Evolutionary conservation across 805 yeast species (phyloP), one percentile per base, ranked within the genome.

Genomic region (Naumovozyma dairenensis): DNA sequence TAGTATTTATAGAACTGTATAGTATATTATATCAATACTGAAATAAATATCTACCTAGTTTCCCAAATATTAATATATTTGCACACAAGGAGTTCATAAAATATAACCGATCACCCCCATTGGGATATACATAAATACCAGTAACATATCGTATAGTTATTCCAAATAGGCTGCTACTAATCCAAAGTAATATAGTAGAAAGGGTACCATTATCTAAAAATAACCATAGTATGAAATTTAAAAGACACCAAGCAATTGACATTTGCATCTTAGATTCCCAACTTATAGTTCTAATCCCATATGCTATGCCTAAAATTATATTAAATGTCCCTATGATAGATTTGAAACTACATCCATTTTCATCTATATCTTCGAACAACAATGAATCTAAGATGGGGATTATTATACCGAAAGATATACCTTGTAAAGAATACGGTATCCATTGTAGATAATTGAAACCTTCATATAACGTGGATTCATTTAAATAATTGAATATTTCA

Each of bases 191-290:
- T 36, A 74, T 63, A 16, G 79, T 77, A 10, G 71, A 63, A 6
- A 65, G 37, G 2, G 81, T 69, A 2, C 79, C 76, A 77, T 24
- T 24, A 48, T 77, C 85, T 33, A 77, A 64, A 32, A 76, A 58
- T 33, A 72, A 49, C 86, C 89, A 80, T 21, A 80, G 60, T 4
- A 80, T 71, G 1, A 80, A 71, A 54, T 77, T 77, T 35, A 78
- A 59, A 16, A 74, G 54, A 9, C 74, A 62, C 80, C 84, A 79
- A 4, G 77, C 65, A 28, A 71, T 57, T 3, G 80, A 67, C 9
- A 80, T 78, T 47, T 81, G 86, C 28, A 74, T 57, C 14, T 76
- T 67, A 0, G 80, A 69, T 31, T 67, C 58, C 89, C 89, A 80
- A 45, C 77, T 79, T 25, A 77, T 63, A 42, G 72, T 75, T 44